phyloP scores from a whole-genome alignment of 495 filamentous ascomycete species.

The Friedmanniomyces simplex region DNA sequence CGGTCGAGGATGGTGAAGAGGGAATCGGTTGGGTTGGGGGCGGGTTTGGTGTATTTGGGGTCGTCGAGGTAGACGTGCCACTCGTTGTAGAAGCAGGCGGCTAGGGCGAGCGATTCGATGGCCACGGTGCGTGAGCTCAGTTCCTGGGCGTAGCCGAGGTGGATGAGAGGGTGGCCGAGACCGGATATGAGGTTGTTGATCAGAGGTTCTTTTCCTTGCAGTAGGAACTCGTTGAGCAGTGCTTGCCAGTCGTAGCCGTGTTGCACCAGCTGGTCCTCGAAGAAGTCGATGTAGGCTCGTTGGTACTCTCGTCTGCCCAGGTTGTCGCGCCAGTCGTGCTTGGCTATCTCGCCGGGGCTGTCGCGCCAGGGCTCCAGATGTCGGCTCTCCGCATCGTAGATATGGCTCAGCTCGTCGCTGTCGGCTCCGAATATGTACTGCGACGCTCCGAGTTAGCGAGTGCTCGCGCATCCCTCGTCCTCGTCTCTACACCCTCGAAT shows the following conservation, averaged over 20 bases:
- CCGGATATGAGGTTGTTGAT: constrained; percentile 67
- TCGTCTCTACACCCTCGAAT: too few species aligned
- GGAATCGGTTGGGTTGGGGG: constrained; percentile 39
- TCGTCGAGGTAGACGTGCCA: constrained; percentile 73
- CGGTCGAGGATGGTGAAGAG: constrained; percentile 56
- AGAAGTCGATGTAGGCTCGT: constrained; percentile 82
- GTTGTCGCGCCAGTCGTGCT: constrained; percentile 77
- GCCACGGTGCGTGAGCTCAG: constrained; percentile 65
- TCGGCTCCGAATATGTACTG: constrained; percentile 67
- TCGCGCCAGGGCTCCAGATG: constrained; percentile 71
- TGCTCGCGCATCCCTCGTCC: too few species aligned
- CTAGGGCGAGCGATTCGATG: constrained; percentile 70
- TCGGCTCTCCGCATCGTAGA: constrained; percentile 69
- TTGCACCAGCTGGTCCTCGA: constrained; percentile 72
- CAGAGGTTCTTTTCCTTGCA: constrained; percentile 63
- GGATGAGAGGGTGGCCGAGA: constrained; percentile 80
- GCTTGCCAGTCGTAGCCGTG: constrained; percentile 75
- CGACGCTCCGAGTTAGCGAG: neutral
- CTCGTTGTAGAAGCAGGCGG: constrained; percentile 59
- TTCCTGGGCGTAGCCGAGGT: constrained; percentile 81
- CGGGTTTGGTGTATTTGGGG: constrained; percentile 49
- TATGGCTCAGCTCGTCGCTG: constrained; percentile 54
- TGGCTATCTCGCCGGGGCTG: constrained; percentile 70
- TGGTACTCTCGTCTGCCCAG: constrained; percentile 70
- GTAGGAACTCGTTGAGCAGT: constrained; percentile 65